Conservation (phyloP, 2,329 filamentous ascomycete genomes). For the Verticillium albo-atrum region DNA sequence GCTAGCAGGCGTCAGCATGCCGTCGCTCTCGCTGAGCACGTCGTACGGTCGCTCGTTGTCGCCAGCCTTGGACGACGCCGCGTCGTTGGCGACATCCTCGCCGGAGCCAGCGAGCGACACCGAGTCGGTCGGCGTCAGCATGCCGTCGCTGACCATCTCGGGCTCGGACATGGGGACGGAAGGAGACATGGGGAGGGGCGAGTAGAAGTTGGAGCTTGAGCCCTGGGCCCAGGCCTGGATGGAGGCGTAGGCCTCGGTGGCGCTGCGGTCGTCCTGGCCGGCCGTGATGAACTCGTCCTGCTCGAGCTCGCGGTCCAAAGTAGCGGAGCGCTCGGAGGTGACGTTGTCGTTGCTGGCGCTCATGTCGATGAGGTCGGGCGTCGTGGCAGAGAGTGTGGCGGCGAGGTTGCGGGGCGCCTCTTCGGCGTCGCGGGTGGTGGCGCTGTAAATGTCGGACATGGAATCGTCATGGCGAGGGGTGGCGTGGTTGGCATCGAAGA, state of each 20-base stretch:
- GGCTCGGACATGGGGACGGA: conserved; percentile 45
- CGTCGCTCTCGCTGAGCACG: conserved; percentile 56
- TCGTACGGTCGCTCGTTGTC: conserved; percentile 41
- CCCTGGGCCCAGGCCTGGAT: conserved; percentile 62
- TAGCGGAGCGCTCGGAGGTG: conserved; percentile 8
- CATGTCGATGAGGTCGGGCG: conserved; percentile 28
- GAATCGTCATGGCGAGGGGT: conserved; percentile 43
- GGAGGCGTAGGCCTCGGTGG: conserved; percentile 47
- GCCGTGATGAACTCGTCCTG: conserved; percentile 50
- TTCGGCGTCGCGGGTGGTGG: conserved; percentile 40
- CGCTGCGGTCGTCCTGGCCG: conserved; percentile 35
- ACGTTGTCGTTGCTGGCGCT: conserved; percentile 9
- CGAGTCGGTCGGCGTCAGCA: conserved; percentile 56
- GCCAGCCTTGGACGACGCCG: conserved; percentile 28
- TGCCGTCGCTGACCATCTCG: conserved; percentile 47
- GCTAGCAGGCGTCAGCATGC: conserved; percentile 55
- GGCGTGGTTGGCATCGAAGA: conserved; percentile 32
- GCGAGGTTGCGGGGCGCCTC: conserved; percentile 14
- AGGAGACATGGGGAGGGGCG: conserved; percentile 51
- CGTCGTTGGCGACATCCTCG: conserved; percentile 42
- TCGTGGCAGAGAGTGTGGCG: conserved; percentile 14
- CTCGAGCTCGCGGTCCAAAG: conserved; percentile 24
- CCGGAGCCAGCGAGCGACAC: conserved; percentile 48
- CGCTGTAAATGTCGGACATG: conserved; percentile 53
- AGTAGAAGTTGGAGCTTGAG: conserved; percentile 51